A percentile compares a stretch with the other conserved stretches of the same genome.
Conservation (phyloP, 805 yeast species). For the Metschnikowia gelsemii region DNA sequence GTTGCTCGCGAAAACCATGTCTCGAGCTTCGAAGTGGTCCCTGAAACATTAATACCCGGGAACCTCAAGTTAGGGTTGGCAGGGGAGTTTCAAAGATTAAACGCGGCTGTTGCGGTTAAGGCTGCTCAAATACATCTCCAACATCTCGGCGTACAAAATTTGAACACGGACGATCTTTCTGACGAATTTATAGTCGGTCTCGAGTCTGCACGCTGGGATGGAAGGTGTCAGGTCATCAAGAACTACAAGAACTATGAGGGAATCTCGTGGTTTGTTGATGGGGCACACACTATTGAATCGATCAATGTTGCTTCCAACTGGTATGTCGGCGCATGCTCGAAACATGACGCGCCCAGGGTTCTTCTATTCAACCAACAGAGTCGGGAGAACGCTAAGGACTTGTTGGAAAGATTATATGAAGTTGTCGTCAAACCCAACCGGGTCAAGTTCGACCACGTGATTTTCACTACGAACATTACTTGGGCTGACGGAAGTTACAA, state of each 20-base stretch:
- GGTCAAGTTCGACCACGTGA: slow-evolving; percentile 65
- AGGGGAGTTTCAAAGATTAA: slow-evolving; percentile 80
- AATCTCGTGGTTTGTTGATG: slow-evolving; percentile 84
- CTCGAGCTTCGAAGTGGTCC: slow-evolving; percentile 50
- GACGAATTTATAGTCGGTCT: slow-evolving; percentile 57
- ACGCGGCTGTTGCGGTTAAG: slow-evolving; percentile 85
- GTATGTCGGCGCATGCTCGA: slow-evolving; percentile 46
- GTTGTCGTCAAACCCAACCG: slow-evolving; percentile 36
- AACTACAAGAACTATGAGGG: slow-evolving; percentile 38
- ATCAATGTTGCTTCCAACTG: slow-evolving; percentile 78
- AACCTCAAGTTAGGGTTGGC: slow-evolving; percentile 64
- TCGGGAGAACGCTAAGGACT: slow-evolving; percentile 68
- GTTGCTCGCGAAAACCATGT: slow-evolving; percentile 67
- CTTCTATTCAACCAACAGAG: slow-evolving; percentile 93
- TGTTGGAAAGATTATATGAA: slow-evolving; percentile 54
- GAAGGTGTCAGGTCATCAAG: slow-evolving; percentile 79
- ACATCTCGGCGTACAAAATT: slow-evolving; percentile 42
- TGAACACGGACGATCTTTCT: slow-evolving; percentile 39
- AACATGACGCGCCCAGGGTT: slow-evolving; percentile 37
- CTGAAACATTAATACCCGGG: slow-evolving; percentile 38
- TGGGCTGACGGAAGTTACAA: slow-evolving; percentile 82
- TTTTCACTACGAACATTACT: slow-evolving; percentile 90
- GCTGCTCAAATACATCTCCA: slow-evolving; percentile 62
- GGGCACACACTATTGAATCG: slow-evolving; percentile 94
- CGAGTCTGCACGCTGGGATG: slow-evolving; percentile 81